Base-by-base conservation (phyloP, 2,329 filamentous ascomycete genomes). In the Ascochyta clinopodiicola region DNA sequence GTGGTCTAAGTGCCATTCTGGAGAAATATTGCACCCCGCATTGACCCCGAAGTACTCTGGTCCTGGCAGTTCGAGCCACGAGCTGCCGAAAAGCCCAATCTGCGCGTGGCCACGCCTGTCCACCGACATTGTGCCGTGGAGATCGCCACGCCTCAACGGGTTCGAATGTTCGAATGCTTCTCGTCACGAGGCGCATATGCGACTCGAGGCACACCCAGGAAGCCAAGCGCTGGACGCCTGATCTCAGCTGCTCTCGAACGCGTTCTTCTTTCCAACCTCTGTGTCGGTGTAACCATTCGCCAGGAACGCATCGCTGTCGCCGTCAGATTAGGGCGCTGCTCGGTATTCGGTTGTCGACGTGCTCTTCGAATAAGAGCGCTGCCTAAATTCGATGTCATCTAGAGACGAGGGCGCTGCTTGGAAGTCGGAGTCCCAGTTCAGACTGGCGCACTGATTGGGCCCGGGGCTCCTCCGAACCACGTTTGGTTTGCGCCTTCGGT, bases 121-220 rank as follows among this genome's bases (percentile, higher is more conserved):
- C 12, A 42, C 52, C 52, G 52, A 56, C 31, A 50, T 45, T 56
- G 10, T 25, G 17, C 46, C 52, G 52, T 42, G 42, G 52, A 42
- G 40, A 44, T 49, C 51, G 27, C 34, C 44, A 25, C 13, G 27
- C 27, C 29, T 44, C 31, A 44, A 38, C 37, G 24, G 38, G 12
- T 32, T 19, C 36, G 22, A 10, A 13, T 43, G 27, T 17, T 21
- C 25, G 24, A 38, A 43, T 25, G 38, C 31, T 34, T 32, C 44
- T 56, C 52, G 52, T 45, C 35, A 50, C 52, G 52, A 50, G 52
- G 52, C 24, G 19, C 6, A 31, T 24, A 27, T 40, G 35, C 51
- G 45, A 49, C 27, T 49, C 40, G 42, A 39, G 40, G 36, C 29
- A 29, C 21, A 8, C 40, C 32, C 22, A 29, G 22, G 37, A 13